Percentiles rank a stretch among this genome's conserved stretches.
Evolutionary conservation across 1,284 basidiomycete genomes (phyloP).

Genomic region (Microbotryum intermedium): DNA sequence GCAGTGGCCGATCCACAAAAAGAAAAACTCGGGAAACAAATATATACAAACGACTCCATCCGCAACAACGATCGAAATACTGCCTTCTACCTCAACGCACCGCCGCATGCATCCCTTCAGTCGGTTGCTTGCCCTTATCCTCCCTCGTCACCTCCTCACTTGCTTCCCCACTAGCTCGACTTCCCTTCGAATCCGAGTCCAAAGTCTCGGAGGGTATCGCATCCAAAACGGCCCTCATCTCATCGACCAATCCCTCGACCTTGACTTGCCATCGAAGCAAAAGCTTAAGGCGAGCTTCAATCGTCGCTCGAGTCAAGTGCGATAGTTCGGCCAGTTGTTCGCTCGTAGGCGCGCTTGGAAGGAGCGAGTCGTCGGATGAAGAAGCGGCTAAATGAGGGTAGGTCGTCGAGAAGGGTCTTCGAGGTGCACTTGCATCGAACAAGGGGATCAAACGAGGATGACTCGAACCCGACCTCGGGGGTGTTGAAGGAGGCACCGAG

Average conservation of each 20-base stretch:
- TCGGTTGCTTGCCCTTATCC: neutral
- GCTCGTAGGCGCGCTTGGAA: neutral
- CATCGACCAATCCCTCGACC: constrained; percentile 13
- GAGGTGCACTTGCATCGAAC: constrained; percentile 9
- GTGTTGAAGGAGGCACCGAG: too few species aligned
- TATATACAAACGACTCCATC: too few species aligned
- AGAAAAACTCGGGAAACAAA: too few species aligned
- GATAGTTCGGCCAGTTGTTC: constrained; percentile 3
- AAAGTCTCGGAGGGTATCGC: neutral
- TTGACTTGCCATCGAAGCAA: constrained; percentile 16
- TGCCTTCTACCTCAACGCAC: too few species aligned
- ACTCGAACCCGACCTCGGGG: too few species aligned
- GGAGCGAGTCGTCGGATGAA: neutral
- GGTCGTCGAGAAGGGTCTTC: neutral
- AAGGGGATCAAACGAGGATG: constrained; percentile 18
- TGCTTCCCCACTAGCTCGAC: too few species aligned
- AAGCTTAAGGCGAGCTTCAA: constrained; percentile 14
- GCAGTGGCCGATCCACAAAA: too few species aligned
- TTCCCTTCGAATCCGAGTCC: too few species aligned
- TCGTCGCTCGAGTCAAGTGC: neutral
- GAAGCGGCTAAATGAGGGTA: neutral
- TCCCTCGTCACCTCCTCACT: neutral
- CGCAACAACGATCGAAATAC: too few species aligned
- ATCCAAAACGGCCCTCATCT: constrained; percentile 11
- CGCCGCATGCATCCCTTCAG: neutral